Conservation (phyloP, 2,329 filamentous ascomycete species). For the Xylariales sp. region DNA sequence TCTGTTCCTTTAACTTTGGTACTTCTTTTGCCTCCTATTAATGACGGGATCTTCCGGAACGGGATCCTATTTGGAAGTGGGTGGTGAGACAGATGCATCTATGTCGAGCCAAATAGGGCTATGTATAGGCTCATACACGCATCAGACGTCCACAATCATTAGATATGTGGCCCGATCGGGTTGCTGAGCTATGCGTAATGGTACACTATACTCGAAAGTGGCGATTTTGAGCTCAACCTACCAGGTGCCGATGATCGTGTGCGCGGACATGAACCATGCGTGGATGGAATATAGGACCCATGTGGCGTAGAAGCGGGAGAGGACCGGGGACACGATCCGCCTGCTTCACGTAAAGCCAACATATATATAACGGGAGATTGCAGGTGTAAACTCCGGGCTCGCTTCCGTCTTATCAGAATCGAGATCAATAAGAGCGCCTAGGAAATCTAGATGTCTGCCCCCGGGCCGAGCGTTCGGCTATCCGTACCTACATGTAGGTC, state of each 20-base stretch:
- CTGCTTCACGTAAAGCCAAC: neutral
- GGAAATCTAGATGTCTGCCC: too few relatives aligned
- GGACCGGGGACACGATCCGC: neutral
- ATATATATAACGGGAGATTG: too few relatives aligned
- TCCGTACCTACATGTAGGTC: too few relatives aligned
- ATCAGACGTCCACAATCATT: neutral
- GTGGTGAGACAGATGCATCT: conserved; percentile 1
- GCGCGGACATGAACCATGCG: neutral
- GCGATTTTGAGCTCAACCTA: neutral
- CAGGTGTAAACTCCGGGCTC: too few relatives aligned
- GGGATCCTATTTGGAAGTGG: neutral
- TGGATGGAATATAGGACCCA: too few relatives aligned
- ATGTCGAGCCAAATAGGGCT: conserved; percentile 3
- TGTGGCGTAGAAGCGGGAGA: neutral
- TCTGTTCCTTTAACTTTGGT: neutral
- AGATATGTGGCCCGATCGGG: neutral
- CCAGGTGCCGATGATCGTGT: neutral
- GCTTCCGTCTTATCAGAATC: too few relatives aligned
- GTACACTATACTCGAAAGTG: neutral
- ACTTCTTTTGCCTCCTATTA: conserved; percentile 12
- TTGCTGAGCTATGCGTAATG: neutral
- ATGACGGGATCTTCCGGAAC: conserved; percentile 7
- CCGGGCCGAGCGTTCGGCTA: too few relatives aligned
- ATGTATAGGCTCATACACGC: conserved; percentile 9
- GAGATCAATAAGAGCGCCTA: too few relatives aligned